Percentiles rank a stretch among this genome's conserved stretches.
These are phyloP conservation scores for Tarenaya hassleriana DNA, from an alignment of 345 rosid genomes.

Conservation along the genomic window DNA sequence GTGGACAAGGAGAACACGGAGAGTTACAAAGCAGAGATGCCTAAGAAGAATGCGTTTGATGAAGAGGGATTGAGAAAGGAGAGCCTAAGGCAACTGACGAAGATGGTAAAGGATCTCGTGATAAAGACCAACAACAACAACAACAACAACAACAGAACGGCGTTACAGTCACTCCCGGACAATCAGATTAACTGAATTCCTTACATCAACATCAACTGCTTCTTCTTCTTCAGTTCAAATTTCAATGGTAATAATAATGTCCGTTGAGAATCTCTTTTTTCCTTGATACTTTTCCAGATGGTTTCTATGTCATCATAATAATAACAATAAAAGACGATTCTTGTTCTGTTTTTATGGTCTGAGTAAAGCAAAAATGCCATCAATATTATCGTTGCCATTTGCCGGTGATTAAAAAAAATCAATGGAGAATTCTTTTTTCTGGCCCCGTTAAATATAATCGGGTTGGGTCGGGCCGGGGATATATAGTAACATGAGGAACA, in stretches of 20 bases:
- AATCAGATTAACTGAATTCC: background rate
- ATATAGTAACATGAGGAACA: background rate
- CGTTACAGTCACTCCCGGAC: constrained; percentile 11
- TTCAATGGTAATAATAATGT: too few species aligned
- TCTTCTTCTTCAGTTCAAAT: too few species aligned
- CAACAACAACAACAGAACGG: constrained; percentile 24
- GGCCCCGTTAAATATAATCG: too few species aligned
- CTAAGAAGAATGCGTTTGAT: constrained; percentile 14
- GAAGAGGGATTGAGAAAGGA: constrained; percentile 24
- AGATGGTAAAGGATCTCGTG: constrained; percentile 34
- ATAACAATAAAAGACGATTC: too few species aligned
- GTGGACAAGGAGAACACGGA: constrained; percentile 31
- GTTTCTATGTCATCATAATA: too few species aligned
- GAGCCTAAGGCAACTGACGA: constrained; percentile 45
- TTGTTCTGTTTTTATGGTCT: too few species aligned
- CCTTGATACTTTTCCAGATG: too few species aligned
- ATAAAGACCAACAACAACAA: constrained; percentile 22
- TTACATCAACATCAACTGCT: background rate
- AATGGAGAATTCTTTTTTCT: too few species aligned
- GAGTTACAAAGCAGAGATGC: constrained; percentile 10
- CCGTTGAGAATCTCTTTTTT: background rate
- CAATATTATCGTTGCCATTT: too few species aligned
- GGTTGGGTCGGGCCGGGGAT: background rate
- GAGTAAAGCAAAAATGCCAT: too few species aligned
- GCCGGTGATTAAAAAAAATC: too few species aligned